Conservation (phyloP, 768 basidiomycete genomes). For the Agaricus sinodeliciosus region DNA sequence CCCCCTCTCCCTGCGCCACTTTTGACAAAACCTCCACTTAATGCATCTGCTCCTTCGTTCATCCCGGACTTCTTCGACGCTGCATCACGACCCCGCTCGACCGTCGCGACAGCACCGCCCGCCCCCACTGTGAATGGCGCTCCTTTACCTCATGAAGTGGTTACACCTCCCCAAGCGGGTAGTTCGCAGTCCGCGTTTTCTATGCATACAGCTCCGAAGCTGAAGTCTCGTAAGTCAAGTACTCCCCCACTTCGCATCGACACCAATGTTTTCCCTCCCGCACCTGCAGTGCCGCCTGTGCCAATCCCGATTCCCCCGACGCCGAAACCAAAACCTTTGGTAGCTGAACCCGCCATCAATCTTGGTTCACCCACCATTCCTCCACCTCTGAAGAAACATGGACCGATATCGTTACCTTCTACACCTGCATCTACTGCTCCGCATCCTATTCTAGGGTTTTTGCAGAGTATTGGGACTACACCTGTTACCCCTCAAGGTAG, state of each 20-base stretch:
- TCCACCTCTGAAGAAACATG: slow-evolving; percentile 30
- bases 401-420: slow-evolving; percentile 40
- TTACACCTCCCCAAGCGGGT: not conserved
- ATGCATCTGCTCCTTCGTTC: slow-evolving; percentile 20
- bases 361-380: slow-evolving; percentile 26
- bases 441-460: slow-evolving; percentile 26
- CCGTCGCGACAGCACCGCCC: slow-evolving; percentile 4
- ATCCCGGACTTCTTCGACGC: slow-evolving; percentile 10
- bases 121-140: not conserved
- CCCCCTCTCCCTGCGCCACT: not conserved
- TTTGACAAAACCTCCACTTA: slow-evolving; percentile 14
- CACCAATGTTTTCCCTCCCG: slow-evolving; percentile 15
- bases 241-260: slow-evolving; percentile 32
- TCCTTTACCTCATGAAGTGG: not conserved
- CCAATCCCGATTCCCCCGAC: slow-evolving; percentile 14
- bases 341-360: not conserved
- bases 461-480: slow-evolving; percentile 22
- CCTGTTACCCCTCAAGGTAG: slow-evolving; percentile 7
- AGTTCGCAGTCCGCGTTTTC: not conserved
- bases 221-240: slow-evolving; percentile 13
- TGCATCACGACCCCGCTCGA: not conserved
- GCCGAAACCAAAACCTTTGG: not conserved
- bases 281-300: slow-evolving; percentile 11
- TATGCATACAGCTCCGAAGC: not conserved
- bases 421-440: slow-evolving; percentile 33